Evolutionary conservation across 495 filamentous ascomycete genomes (phyloP).

Genomic region (Extremus antarcticus): DNA sequence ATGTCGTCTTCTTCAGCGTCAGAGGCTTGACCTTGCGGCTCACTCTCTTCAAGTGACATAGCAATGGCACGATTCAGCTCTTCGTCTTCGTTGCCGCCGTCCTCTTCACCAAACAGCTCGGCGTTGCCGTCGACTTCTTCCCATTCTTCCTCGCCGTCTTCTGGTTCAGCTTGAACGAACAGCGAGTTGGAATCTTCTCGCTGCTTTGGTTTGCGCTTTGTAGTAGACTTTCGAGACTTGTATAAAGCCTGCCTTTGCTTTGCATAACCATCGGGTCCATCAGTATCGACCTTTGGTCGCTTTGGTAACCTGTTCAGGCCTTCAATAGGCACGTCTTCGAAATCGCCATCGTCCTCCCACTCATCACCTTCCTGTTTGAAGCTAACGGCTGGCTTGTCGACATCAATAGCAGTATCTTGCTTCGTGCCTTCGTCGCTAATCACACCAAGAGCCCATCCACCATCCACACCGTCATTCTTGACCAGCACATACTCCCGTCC

Average conservation of each 20-base stretch:
- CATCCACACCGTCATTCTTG: slow-evolving; percentile 86
- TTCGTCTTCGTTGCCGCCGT: slow-evolving; percentile 51
- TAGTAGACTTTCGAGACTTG: slow-evolving; percentile 25
- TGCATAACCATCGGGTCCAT: slow-evolving; percentile 30
- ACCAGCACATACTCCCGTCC: slow-evolving; percentile 91
- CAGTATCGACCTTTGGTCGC: slow-evolving; percentile 17
- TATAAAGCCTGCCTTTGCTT: slow-evolving; percentile 38
- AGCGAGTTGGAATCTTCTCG: slow-evolving; percentile 41
- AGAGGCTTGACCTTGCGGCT: slow-evolving; percentile 3
- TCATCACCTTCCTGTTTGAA: slow-evolving; percentile 46
- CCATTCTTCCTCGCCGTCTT: slow-evolving; percentile 25
- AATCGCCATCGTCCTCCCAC: slow-evolving; percentile 55
- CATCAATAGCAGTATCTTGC: slow-evolving; percentile 66
- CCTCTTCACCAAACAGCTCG: slow-evolving; percentile 24
- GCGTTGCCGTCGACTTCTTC: slow-evolving; percentile 24
- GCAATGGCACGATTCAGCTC: slow-evolving; percentile 73
- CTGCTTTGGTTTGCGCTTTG: slow-evolving; percentile 9
- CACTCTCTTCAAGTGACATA: slow-evolving; percentile 51
- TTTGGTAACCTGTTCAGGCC: slow-evolving; percentile 84
- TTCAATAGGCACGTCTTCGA: slow-evolving; percentile 93
- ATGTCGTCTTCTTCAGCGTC: slow-evolving; percentile 38
- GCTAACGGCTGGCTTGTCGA: slow-evolving; percentile 48
- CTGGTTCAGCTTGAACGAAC: slow-evolving; percentile 48
- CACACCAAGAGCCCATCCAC: slow-evolving; percentile 94
- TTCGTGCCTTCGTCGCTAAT: slow-evolving; percentile 64